Evolutionary conservation across 495 filamentous ascomycete genomes (phyloP), one percentile per base, ranked within the genome.

Genomic region (Neurospora terricola): DNA sequence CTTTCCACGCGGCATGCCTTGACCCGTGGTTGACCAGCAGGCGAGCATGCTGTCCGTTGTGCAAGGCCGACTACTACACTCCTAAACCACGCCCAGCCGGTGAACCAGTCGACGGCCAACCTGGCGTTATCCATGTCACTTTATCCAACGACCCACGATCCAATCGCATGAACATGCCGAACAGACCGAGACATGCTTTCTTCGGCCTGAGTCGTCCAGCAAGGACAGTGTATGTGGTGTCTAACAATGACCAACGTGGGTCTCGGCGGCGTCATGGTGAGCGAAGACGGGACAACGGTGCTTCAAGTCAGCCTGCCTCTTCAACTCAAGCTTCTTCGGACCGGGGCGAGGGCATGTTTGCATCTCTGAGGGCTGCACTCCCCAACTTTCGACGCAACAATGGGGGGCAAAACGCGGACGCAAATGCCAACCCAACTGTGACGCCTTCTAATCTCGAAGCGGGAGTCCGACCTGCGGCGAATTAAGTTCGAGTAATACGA

Each of bases 21-120:
- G 96, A 99, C 77, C 96, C 96, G 12, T 99, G 96, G 96, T 84
- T 99, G 71, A 99, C 96, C 2, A 93, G 89, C 77, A 87, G 96
- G 74, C 89, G 94, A 73, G 96, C 96, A 14, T 97, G 96, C 81
- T 99, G 96, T 81, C 96, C 96, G 69, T 88, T 98, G 62, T 98
- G 96, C 85, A 99, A 99, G 83, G 91, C 93, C 42, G 94, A 98
- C 75, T 99, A 98, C 81, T 98, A 96, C 80, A 89, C 92, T 42
- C 94, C 94, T 0, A 97, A 97, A 79, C 92, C 92, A 23, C 91
- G 92, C 7, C 78, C 83, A 14, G 79, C 78, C 21, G 75, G 80
- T 10, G 82, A 84, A 9, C 76, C 80, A 34, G 80, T 75, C 36
- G 78, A 79, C 38, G 77, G 76, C 30, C 76, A 73, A 16, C 70